Evolutionary conservation across 2,329 filamentous ascomycete species (phyloP).

Genomic region (Stagonosporopsis cucurbitacearum): DNA sequence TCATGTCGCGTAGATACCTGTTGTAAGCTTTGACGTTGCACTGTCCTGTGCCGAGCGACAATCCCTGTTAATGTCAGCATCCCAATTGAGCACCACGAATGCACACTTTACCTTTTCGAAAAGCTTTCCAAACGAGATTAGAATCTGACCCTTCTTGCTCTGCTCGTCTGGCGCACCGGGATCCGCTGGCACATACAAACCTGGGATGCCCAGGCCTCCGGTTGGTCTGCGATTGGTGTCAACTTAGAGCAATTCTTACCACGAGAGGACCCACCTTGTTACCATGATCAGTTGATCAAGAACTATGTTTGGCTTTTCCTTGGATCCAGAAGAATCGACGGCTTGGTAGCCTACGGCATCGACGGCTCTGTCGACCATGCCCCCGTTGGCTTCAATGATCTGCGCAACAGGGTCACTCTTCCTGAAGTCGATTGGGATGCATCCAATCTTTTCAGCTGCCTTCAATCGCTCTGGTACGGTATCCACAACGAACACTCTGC

Average conservation of each 20-base stretch:
- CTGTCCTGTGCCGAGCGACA: constrained; percentile 67
- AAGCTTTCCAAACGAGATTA: constrained; percentile 70
- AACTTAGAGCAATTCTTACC: background rate
- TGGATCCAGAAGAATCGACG: constrained; percentile 59
- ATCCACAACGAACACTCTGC: constrained; percentile 68
- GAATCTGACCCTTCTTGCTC: constrained; percentile 67
- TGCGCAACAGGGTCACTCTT: constrained; percentile 65
- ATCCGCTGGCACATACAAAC: constrained; percentile 61
- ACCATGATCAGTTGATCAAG: constrained; percentile 69
- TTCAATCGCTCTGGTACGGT: constrained; percentile 65
- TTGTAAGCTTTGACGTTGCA: constrained; percentile 75
- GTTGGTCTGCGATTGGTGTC: constrained; percentile 53
- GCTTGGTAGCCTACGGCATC: constrained; percentile 73
- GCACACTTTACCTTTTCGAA: constrained; percentile 65
- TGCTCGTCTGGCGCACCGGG: constrained; percentile 68
- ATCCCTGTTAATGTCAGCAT: constrained; percentile 53
- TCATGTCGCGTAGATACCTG: constrained; percentile 69
- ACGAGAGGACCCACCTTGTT: constrained; percentile 45
- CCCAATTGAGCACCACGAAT: background rate
- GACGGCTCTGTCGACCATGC: constrained; percentile 68
- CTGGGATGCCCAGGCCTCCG: constrained; percentile 67
- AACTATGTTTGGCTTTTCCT: constrained; percentile 68
- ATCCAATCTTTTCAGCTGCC: constrained; percentile 67
- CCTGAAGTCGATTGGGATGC: constrained; percentile 66
- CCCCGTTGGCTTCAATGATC: constrained; percentile 65